These are phyloP conservation scores for Rubroboletus pulcherrimus DNA, from an alignment of 768 basidiomycete genomes.

Conservation along the genomic window DNA sequence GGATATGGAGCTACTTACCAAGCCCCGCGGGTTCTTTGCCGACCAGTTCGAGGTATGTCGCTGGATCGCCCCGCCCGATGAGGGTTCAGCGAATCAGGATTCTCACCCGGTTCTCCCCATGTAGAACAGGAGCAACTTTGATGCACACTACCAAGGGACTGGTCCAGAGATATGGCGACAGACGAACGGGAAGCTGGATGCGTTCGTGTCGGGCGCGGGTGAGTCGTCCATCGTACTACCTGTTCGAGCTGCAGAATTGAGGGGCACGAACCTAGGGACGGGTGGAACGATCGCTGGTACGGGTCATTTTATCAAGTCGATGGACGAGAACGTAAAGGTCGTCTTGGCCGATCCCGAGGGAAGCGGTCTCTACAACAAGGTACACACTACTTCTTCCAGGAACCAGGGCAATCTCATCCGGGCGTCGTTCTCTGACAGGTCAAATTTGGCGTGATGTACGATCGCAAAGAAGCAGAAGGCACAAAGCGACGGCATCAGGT, in stretches of 20 bases:
- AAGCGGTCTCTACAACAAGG: constrained; percentile 94
- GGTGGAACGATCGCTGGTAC: constrained; percentile 92
- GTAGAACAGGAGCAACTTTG: constrained; percentile 80
- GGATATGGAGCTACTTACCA: constrained; percentile 41
- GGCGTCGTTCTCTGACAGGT: constrained; percentile 42
- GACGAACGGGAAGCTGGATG: constrained; percentile 75
- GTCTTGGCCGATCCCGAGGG: constrained; percentile 90
- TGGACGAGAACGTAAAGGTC: constrained; percentile 61
- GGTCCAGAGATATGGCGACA: constrained; percentile 96
- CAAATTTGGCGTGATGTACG: constrained; percentile 93
- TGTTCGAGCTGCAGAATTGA: not conserved
- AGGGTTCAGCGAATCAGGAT: too few relatives aligned
- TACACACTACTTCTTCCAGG: constrained; percentile 19
- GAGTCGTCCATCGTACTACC: constrained; percentile 4
- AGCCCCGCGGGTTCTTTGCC: constrained; percentile 85
- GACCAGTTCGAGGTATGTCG: constrained; percentile 83
- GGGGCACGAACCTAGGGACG: constrained; percentile 56
- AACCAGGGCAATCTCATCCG: not conserved
- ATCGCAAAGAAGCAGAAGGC: constrained; percentile 88
- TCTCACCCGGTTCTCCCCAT: not conserved
- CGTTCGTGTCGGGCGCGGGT: constrained; percentile 91
- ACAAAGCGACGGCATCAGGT: constrained; percentile 91
- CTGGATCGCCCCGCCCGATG: not conserved
- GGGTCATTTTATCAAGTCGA: constrained; percentile 75
- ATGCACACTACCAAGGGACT: constrained; percentile 85